A percentile compares a stretch with the other conserved stretches of the same genome.
phyloP scores from a whole-genome alignment of 768 basidiomycete species.

The Guyanaporus albipodus region DNA sequence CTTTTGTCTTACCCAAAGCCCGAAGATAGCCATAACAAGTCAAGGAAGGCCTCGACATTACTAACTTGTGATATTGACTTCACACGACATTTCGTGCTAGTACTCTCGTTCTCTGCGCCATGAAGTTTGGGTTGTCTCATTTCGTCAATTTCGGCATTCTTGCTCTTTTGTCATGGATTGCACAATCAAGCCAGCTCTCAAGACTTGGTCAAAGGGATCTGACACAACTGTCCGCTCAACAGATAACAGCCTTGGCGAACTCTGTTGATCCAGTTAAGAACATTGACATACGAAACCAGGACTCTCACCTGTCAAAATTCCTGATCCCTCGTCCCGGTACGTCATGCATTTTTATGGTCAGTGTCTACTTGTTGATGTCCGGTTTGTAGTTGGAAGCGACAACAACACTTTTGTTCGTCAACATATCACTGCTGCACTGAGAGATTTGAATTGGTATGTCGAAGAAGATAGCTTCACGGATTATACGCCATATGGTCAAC shows the following conservation, averaged over 20 bases:
- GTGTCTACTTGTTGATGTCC: slow-evolving; percentile 1
- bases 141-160: slow-evolving; percentile 8
- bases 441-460: slow-evolving; percentile 77
- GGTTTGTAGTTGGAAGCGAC: slow-evolving; percentile 54
- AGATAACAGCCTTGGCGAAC: slow-evolving; percentile 48
- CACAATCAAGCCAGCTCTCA: slow-evolving; percentile 27
- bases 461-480: slow-evolving; percentile 81
- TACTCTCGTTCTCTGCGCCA: slow-evolving; percentile 1
- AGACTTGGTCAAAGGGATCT: slow-evolving; percentile 38
- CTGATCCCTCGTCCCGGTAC: slow-evolving; percentile 80
- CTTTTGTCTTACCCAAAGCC: slow-evolving; percentile 64
- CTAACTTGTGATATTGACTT: background rate
- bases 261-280: slow-evolving; percentile 63
- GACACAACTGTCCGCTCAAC: slow-evolving; percentile 42
- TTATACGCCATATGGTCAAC: slow-evolving; percentile 76
- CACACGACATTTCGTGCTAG: slow-evolving; percentile 14
- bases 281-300: slow-evolving; percentile 59
- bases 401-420: slow-evolving; percentile 81
- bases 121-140: slow-evolving; percentile 13
- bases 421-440: slow-evolving; percentile 72
- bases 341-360: slow-evolving; percentile 25
- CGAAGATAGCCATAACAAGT: slow-evolving; percentile 66
- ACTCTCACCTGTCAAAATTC: slow-evolving; percentile 76
- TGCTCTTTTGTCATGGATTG: slow-evolving; percentile 19
- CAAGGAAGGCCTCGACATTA: background rate